Evolutionary conservation across 352 stramenopile species (phyloP), one percentile per base, ranked within the genome.

Genomic region (Globisporangium canariense): DNA sequence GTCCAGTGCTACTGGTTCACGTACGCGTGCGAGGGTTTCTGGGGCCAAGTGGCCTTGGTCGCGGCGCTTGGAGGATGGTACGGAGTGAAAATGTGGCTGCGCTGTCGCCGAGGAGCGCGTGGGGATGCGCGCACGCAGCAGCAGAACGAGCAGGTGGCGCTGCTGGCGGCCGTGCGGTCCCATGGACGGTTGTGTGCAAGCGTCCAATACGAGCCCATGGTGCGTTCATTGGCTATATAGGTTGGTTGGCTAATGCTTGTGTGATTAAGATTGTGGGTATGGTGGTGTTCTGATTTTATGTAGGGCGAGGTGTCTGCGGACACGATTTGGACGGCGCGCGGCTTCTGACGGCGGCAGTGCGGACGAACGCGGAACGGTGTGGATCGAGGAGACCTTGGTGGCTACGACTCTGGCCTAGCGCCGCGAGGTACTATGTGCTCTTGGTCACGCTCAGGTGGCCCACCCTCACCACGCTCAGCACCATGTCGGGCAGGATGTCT

Each of bases 21-120:
- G 22, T 77, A 77, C 36, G 69, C 60, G 28, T 90, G 80, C 58
- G 59, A 74, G 45, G 76, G 74, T n/a, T 91, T 91, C 60, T 88
- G 71, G 73, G 65, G 75, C 53, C 69, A 89, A 49, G 61, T 91
- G 10, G 4, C 77, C 3, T 20, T 78, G 32, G 71, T 73, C 2
- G 22, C 67, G 14, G 68, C 69, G 25, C 50, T 78, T 52, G 58
- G 28, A n/a, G 10, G 30, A 25, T 66, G 47, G 53, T 46, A 74
- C 45, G 43, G 67, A 25, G 50, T 60, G 16, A 71, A 63, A 25
- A 11, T 77, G 6, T 84, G 67, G 64, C 58, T 54, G 22, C 79
- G 78, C 32, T 57, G 71, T 4, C 78, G 67, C 16, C 67, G 60
- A 11, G 5, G 77, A n/a, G 73, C 66, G 36, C 54, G 57, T 16